Evolutionary conservation across 2,329 filamentous ascomycete species (phyloP), one percentile per base, ranked within the genome.

Genomic region (Alternaria brassicae): DNA sequence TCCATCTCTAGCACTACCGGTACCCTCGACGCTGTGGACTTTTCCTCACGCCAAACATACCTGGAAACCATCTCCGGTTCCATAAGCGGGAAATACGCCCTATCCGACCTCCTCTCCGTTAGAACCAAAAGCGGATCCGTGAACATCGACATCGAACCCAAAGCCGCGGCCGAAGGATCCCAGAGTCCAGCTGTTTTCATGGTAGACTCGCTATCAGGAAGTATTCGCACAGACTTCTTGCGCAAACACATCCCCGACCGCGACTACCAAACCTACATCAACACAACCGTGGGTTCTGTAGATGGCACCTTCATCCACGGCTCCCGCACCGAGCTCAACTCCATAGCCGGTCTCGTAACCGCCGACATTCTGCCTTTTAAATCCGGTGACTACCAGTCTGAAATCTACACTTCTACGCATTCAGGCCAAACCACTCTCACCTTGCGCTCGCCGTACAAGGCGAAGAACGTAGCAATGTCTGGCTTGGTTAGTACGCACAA

Each of bases 271-370:
- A 77, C 76, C 15, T 71, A 69, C 17, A 66, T 82, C 58, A 72
- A 77, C 44, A 78, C 74, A 0, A 72, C 65, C 1, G 79, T 77
- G 6, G 78, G 77, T 12, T 75, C 76, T 3, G 67, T 82, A 4
- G 67, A 70, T 9, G 79, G 79, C 0, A 72, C 62, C 1, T 79
- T 78, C 52, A 76, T 82, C 52, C 79, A 81, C 48, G 80, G 80
- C 17, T 72, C 74, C 2, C 62, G 62, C 2, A 80, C 79, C 5
- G 62, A 69, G 9, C 67, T 82, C 7, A 61, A 63, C 19, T 76
- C 79, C 0, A 58, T 69, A 6, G 79, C 79, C 5, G 80, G 80
- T 15, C 70, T 69, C 5, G 74, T 81, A 27, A 72, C 70, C 1
- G 72, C 73, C 3, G 73, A 77, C 13, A 56, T 82, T 19, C 51